These are phyloP conservation scores for Hericium alpestre DNA, from an alignment of 768 basidiomycete genomes.

Conservation along the genomic window DNA sequence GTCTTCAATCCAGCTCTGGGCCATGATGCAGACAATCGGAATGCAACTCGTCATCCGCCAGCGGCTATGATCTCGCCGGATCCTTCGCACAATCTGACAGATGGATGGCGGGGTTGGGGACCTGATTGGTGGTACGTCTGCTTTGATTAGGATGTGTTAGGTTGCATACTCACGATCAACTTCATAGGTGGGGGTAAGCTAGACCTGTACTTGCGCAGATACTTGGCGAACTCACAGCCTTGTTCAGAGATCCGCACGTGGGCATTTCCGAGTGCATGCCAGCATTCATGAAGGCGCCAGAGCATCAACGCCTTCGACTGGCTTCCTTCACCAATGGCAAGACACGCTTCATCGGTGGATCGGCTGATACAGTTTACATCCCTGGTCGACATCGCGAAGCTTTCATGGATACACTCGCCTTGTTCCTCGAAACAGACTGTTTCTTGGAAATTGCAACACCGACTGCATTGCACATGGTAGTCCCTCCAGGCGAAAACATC, in stretches of 20 bases:
- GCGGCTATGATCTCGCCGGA: conserved; percentile 33
- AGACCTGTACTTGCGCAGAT: not conserved
- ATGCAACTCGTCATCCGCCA: conserved; percentile 26
- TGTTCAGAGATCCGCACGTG: conserved; percentile 31
- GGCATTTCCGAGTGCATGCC: conserved; percentile 33
- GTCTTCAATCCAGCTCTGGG: conserved; percentile 30
- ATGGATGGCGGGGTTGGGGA: conserved; percentile 30
- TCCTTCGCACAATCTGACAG: conserved; percentile 25
- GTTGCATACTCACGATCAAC: not conserved
- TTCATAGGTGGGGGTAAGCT: conserved; percentile 15
- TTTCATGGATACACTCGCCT: conserved; percentile 31
- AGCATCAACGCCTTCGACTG: conserved; percentile 26
- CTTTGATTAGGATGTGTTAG: not conserved
- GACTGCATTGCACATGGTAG: conserved; percentile 33
- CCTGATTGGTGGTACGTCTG: conserved; percentile 32
- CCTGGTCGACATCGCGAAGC: conserved; percentile 28
- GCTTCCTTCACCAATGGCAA: conserved; percentile 23
- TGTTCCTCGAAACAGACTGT: conserved; percentile 37
- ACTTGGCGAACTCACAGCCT: not conserved
- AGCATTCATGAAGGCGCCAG: conserved; percentile 28
- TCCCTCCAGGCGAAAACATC: conserved; percentile 29
- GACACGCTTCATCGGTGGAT: conserved; percentile 36
- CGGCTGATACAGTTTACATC: conserved; percentile 38
- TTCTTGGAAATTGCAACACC: conserved; percentile 42
- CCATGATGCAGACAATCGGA: not conserved